Evolutionary conservation across 805 yeast genomes (phyloP).

Genomic region (Kuraishia hungarica): DNA sequence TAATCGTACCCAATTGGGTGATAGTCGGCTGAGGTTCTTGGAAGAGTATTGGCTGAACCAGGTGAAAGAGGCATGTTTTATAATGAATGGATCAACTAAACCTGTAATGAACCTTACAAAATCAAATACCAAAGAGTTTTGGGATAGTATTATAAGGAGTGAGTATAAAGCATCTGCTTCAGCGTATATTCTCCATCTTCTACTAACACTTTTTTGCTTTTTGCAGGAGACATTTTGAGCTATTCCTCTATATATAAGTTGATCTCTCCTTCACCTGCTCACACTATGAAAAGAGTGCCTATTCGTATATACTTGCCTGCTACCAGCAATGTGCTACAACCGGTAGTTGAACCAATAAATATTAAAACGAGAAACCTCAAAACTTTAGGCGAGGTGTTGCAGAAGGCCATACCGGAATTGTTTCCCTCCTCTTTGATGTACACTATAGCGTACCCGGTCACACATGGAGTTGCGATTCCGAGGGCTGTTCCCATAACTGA

Average conservation of each 20-base stretch:
- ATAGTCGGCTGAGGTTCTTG: slow-evolving; percentile 17
- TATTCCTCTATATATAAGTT: slow-evolving; percentile 15
- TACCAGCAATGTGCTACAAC: slow-evolving; percentile 26
- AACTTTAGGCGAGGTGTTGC: slow-evolving; percentile 32
- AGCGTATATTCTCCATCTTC: slow-evolving; percentile 7
- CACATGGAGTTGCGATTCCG: slow-evolving; percentile 51
- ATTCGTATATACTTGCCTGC: slow-evolving; percentile 34
- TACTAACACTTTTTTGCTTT: slow-evolving; percentile 13
- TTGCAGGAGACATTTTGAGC: slow-evolving; percentile 7
- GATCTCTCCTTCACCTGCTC: slow-evolving; percentile 16
- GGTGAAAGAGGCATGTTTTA: slow-evolving; percentile 73
- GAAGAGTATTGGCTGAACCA: slow-evolving; percentile 63
- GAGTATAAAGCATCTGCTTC: slow-evolving; percentile 21
- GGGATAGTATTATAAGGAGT: slow-evolving; percentile 39
- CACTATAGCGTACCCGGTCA: slow-evolving; percentile 31
- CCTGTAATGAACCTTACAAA: slow-evolving; percentile 72
- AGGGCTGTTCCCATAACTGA: slow-evolving; percentile 33
- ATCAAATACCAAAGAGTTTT: slow-evolving; percentile 46
- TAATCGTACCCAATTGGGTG: not conserved
- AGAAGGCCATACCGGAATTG: slow-evolving; percentile 32
- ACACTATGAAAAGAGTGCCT: slow-evolving; percentile 32
- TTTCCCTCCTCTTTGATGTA: slow-evolving; percentile 31
- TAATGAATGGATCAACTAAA: slow-evolving; percentile 70
- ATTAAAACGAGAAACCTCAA: slow-evolving; percentile 6
- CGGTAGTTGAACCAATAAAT: slow-evolving; percentile 12